These are phyloP conservation scores for Prunus dulcis DNA, from an alignment of 306 rosid genomes.

Conservation along the genomic window DNA sequence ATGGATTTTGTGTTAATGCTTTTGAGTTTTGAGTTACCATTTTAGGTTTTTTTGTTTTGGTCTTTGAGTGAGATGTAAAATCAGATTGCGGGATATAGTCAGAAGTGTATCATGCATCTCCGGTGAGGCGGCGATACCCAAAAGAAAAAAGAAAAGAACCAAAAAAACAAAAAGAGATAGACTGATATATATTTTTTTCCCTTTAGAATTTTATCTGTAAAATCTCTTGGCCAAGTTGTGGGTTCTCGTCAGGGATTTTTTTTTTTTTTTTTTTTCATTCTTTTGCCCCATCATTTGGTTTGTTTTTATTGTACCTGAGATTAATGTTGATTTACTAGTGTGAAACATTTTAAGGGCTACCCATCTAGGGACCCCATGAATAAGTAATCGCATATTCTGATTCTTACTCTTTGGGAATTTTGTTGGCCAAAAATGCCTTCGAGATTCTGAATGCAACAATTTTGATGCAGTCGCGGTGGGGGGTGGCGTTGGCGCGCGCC, in stretches of 20 bases:
- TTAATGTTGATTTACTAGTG: slow-evolving; percentile 62
- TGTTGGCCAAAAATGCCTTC: background rate
- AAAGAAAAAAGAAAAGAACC: slow-evolving; percentile 1
- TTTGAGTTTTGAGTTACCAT: slow-evolving; percentile 67
- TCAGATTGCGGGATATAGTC: slow-evolving; percentile 98
- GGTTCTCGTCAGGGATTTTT: slow-evolving; percentile 52
- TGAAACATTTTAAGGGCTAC: slow-evolving; percentile 70
- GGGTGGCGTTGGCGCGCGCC: too few species aligned
- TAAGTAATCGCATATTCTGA: slow-evolving; percentile 56
- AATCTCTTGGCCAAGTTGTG: slow-evolving; percentile 54
- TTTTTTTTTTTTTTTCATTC: slow-evolving; percentile 24
- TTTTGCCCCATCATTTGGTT: slow-evolving; percentile 53
- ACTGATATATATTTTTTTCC: slow-evolving; percentile 20
- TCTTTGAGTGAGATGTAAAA: slow-evolving; percentile 97
- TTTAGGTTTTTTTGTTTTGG: slow-evolving; percentile 53
- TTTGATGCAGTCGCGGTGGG: too few species aligned
- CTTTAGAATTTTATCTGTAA: slow-evolving; percentile 53
- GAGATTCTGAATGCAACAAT: background rate
- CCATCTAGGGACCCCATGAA: slow-evolving; percentile 71
- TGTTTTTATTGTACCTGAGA: slow-evolving; percentile 57
- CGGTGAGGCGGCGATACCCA: slow-evolving; percentile 68
- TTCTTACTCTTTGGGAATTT: slow-evolving; percentile 25
- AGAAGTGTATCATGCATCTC: slow-evolving; percentile 88
- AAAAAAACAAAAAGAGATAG: slow-evolving; percentile 16
- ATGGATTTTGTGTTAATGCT: slow-evolving; percentile 73